Percentiles rank a stretch among this genome's conserved stretches.
These are phyloP conservation scores for Lithospermum erythrorhizon DNA, from an alignment of 257 asterid genomes.

Conservation along the genomic window DNA sequence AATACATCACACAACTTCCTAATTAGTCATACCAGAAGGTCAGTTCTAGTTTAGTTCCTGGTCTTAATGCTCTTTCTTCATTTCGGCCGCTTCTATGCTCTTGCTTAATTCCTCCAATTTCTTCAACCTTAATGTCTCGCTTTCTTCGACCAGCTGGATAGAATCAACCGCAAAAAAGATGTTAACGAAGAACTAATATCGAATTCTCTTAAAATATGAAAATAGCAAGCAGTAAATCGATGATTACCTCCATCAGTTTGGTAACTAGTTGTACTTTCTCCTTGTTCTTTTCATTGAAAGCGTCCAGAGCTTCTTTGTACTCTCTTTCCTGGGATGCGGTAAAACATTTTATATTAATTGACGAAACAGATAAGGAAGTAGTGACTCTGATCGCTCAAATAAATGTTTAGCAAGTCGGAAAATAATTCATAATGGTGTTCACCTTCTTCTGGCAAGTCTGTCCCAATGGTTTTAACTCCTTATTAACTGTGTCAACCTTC, in stretches of 20 bases:
- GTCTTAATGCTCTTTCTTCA: not conserved
- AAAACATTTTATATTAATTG: not conserved
- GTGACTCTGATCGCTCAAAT: not conserved
- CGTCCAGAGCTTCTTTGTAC: constrained; percentile 68
- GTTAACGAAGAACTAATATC: not conserved
- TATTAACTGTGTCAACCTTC: not conserved
- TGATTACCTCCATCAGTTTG: constrained; percentile 66
- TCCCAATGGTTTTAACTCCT: not conserved
- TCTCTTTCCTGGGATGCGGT: constrained; percentile 52
- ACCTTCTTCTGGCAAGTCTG: not conserved
- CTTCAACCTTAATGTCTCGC: constrained; percentile 77
- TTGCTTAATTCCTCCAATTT: constrained; percentile 82
- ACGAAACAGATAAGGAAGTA: not conserved
- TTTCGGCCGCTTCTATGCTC: constrained; percentile 31
- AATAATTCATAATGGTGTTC: not conserved
- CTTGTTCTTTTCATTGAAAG: constrained; percentile 65
- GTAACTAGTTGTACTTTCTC: constrained; percentile 65
- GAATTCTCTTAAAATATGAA: not conserved
- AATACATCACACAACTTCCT: not conserved
- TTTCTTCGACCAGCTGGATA: constrained; percentile 68
- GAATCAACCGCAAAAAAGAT: not conserved
- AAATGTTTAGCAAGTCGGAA: not conserved
- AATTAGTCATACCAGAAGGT: not conserved
- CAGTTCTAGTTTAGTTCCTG: not conserved
- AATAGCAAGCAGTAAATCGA: not conserved